Conservation (phyloP, 768 basidiomycete species). For the Kwoniella newhampshirensis region DNA sequence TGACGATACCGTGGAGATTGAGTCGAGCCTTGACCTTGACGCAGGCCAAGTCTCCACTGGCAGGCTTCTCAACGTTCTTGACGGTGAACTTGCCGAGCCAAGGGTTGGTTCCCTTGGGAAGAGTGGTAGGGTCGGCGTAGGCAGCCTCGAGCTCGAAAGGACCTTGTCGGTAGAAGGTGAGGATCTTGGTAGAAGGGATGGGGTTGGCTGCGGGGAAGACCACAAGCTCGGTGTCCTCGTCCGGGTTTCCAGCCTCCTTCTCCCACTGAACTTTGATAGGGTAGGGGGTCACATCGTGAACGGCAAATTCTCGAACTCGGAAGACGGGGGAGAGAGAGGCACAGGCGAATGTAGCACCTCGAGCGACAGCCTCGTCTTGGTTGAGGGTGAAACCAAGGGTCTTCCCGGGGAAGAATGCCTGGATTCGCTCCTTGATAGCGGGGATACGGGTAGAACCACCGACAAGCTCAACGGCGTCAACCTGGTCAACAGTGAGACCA, state of each 20-base stretch:
- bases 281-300: conserved; percentile 81
- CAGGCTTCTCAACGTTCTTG: conserved; percentile 69
- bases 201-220: conserved; percentile 84
- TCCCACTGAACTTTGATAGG: conserved; percentile 91
- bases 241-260: conserved; percentile 68
- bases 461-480: conserved; percentile 87
- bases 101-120: conserved; percentile 80
- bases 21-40: conserved; percentile 90
- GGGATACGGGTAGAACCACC: conserved; percentile 93
- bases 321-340: conserved; percentile 97
- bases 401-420: conserved; percentile 77
- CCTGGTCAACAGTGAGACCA: conserved; percentile 75
- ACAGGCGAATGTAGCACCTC: conserved; percentile 94
- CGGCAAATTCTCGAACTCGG: conserved; percentile 91
- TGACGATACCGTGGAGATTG: conserved; percentile 79
- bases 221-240: conserved; percentile 81
- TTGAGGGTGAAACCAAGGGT: conserved; percentile 87
- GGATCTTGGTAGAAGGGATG: conserved; percentile 90
- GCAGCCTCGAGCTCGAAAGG: conserved; percentile 82
- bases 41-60: conserved; percentile 70
- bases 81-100: conserved; percentile 79
- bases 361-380: conserved; percentile 94
- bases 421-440: conserved; percentile 82
- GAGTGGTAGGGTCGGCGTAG: conserved; percentile 65
- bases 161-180: conserved; percentile 88